Conservation (phyloP, 2,329 filamentous ascomycete species). For the Pezicula neosporulosa region DNA sequence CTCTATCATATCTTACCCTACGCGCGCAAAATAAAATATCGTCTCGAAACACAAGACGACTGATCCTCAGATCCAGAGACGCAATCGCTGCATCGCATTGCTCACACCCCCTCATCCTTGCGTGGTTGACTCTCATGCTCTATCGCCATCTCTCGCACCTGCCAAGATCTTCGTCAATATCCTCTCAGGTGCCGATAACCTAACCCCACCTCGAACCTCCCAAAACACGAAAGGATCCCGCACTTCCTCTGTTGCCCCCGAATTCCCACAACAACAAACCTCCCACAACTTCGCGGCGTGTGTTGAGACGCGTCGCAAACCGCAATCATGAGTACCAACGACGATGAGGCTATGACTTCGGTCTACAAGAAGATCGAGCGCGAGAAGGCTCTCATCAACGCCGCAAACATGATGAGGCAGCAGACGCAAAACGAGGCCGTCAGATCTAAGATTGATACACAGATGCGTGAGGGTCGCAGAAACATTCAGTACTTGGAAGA, state of each 20-base stretch:
- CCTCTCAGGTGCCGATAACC: neutral
- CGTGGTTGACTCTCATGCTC: constrained; percentile 8
- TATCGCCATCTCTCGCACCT: neutral
- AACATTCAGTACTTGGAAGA: constrained; percentile 97
- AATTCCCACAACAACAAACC: neutral
- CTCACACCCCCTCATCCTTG: constrained; percentile 4
- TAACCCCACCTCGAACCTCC: constrained; percentile 1
- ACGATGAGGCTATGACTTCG: constrained; percentile 66
- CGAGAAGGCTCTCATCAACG: constrained; percentile 92
- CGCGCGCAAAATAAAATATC: constrained; percentile 5
- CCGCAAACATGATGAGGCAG: constrained; percentile 90
- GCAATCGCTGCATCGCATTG: neutral
- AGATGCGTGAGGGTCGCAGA: constrained; percentile 88
- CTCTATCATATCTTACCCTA: no score
- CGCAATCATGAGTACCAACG: constrained; percentile 47
- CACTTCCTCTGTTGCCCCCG: neutral
- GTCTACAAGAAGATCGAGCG: constrained; percentile 97
- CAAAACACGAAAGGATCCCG: constrained; percentile 1
- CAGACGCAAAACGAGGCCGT: constrained; percentile 93
- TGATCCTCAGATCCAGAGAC: constrained; percentile 8
- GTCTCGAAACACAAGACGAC: constrained; percentile 16
- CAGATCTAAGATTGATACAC: constrained; percentile 83
- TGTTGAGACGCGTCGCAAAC: constrained; percentile 18
- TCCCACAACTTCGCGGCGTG: constrained; percentile 10
- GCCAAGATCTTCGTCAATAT: constrained; percentile 10